phyloP scores from a whole-genome alignment of 106 monocot genomes.

The Apostasia shenzhenica region DNA sequence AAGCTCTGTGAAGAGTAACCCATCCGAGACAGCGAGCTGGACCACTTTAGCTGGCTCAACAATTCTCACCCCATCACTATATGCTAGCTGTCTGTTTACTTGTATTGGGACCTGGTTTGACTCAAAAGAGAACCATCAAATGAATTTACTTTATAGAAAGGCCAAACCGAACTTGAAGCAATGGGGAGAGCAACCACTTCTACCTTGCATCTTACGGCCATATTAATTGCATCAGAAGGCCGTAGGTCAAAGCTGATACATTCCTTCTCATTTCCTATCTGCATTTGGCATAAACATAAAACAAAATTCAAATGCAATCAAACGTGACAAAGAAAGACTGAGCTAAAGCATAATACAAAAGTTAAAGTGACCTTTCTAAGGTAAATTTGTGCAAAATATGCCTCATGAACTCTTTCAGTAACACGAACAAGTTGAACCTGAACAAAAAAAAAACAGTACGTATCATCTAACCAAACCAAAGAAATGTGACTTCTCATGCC shows the following conservation, averaged over 20 bases:
- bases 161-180: not conserved
- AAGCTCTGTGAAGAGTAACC: conserved; percentile 63
- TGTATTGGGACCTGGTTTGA: conserved; percentile 80
- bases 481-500: no score
- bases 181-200: not conserved
- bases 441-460: not conserved
- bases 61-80: conserved; percentile 86
- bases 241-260: conserved; percentile 66
- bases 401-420: conserved; percentile 84
- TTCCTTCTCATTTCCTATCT: conserved; percentile 68
- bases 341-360: not conserved
- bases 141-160: not conserved
- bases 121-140: not conserved
- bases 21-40: conserved; percentile 37
- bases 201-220: conserved; percentile 89
- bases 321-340: not conserved
- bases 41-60: conserved; percentile 51
- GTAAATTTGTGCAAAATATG: conserved; percentile 84
- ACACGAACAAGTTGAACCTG: conserved; percentile 84
- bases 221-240: conserved; percentile 94
- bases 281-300: conserved; percentile 4
- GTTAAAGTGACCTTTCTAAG: conserved; percentile 44
- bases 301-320: not conserved
- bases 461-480: not conserved
- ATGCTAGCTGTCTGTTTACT: conserved; percentile 73